Evolutionary conservation across 2,329 filamentous ascomycete species (phyloP).

Genomic region (Aspergillus japonicus): DNA sequence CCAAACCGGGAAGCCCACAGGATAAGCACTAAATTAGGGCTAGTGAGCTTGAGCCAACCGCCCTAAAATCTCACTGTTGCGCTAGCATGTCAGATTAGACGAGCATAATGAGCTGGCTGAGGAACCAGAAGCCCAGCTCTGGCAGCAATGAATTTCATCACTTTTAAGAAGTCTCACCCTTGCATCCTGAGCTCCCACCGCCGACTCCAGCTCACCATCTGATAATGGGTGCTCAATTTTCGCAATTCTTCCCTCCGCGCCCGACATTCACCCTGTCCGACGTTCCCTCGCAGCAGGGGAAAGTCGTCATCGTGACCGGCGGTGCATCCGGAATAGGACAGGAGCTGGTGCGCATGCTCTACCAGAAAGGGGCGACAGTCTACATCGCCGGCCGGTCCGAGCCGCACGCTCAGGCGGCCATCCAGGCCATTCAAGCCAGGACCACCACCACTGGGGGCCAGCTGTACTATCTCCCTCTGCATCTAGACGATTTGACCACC

Average conservation of each 20-base stretch:
- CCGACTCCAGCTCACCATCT: too few relatives aligned
- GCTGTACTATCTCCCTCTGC: conserved; percentile 49
- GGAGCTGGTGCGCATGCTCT: conserved; percentile 10
- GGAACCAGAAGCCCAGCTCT: too few relatives aligned
- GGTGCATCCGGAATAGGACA: conserved; percentile 2
- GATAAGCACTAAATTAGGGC: too few relatives aligned
- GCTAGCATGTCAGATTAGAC: too few relatives aligned
- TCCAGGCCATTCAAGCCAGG: too few relatives aligned
- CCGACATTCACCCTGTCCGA: conserved; percentile 10
- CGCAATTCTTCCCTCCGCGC: conserved; percentile 9
- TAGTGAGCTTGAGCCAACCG: too few relatives aligned
- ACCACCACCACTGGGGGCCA: conserved; percentile 20
- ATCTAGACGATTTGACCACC: conserved; percentile 35
- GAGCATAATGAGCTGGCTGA: too few relatives aligned
- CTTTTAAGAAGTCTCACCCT: too few relatives aligned
- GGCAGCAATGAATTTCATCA: too few relatives aligned
- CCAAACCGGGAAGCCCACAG: too few relatives aligned
- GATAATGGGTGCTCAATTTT: conserved; percentile 5
- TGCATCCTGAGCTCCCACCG: too few relatives aligned
- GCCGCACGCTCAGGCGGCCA: background rate
- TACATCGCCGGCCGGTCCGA: conserved; percentile 7
- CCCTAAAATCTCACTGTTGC: too few relatives aligned
- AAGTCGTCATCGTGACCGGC: conserved; percentile 12
- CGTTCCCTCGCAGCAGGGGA: conserved; percentile 5
- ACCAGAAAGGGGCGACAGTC: conserved; percentile 10